Conservation (phyloP, 2,329 filamentous ascomycete species). For the Cordyceps cicadae region DNA sequence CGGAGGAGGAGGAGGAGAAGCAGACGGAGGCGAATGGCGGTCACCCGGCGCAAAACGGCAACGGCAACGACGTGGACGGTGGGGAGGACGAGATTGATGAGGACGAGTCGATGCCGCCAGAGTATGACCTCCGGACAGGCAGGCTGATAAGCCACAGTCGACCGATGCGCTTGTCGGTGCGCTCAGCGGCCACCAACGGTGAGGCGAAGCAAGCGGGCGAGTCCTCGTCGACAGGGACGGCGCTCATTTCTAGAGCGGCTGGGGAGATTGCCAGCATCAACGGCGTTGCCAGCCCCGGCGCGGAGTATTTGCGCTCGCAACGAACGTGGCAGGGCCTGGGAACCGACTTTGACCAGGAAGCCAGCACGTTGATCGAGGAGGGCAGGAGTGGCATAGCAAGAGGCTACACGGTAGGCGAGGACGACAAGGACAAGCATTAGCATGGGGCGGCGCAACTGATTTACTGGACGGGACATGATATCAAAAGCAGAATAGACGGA, state of each 20-base stretch:
- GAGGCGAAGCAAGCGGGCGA: slow-evolving; percentile 14
- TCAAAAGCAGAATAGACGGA: neutral
- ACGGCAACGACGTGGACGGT: slow-evolving; percentile 10
- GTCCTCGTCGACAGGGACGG: slow-evolving; percentile 16
- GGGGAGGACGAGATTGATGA: slow-evolving; percentile 40
- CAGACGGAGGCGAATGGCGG: slow-evolving; percentile 19
- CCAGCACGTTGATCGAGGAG: slow-evolving; percentile 68
- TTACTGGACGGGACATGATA: neutral
- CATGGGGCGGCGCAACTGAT: slow-evolving; percentile 2
- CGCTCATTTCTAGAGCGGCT: slow-evolving; percentile 48
- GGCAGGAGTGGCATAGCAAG: slow-evolving; percentile 81
- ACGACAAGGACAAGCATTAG: slow-evolving; percentile 24
- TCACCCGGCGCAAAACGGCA: slow-evolving; percentile 11
- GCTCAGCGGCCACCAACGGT: neutral
- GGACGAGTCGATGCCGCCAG: slow-evolving; percentile 70
- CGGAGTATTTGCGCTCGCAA: slow-evolving; percentile 73
- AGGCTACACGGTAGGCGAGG: slow-evolving; percentile 72
- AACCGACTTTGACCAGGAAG: slow-evolving; percentile 63
- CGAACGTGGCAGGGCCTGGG: slow-evolving; percentile 89
- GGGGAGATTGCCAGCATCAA: slow-evolving; percentile 75
- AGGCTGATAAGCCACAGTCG: slow-evolving; percentile 70
- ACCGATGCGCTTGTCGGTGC: slow-evolving; percentile 49
- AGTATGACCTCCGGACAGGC: slow-evolving; percentile 87
- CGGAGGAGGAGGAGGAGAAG: neutral
- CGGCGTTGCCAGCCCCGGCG: slow-evolving; percentile 81